These are phyloP conservation scores for Fusarium algeriense DNA, from an alignment of 2,329 filamentous ascomycete species.

Conservation along the genomic window DNA sequence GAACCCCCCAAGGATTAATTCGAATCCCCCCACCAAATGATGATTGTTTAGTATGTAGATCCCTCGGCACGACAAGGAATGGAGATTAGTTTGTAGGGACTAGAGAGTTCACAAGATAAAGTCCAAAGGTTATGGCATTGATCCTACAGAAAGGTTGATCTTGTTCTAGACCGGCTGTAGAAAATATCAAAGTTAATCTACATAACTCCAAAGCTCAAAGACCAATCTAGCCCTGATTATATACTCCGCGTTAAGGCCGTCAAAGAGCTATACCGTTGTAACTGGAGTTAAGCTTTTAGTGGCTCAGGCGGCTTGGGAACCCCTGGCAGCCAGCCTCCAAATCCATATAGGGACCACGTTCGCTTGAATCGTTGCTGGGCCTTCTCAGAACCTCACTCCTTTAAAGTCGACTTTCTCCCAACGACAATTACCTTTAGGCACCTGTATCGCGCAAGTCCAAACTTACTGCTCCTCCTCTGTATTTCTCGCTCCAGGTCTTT, in stretches of 20 bases:
- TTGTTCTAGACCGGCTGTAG: background rate
- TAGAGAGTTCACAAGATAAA: background rate
- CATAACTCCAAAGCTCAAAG: constrained; percentile 11
- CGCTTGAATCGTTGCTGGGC: constrained; percentile 21
- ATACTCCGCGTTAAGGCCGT: background rate
- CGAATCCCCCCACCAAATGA: constrained; percentile 16
- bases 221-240: background rate
- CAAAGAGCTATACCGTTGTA: background rate
- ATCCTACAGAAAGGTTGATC: background rate
- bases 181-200: constrained; percentile 2
- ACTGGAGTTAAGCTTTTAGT: constrained; percentile 34
- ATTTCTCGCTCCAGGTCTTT: constrained; percentile 4
- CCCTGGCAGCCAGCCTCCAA: constrained; percentile 33
- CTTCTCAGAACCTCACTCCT: constrained; percentile 29
- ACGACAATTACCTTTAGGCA: constrained; percentile 21
- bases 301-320: constrained; percentile 22
- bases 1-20: no score
- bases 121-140: background rate
- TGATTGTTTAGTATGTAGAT: constrained; percentile 10
- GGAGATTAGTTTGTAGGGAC: constrained; percentile 6
- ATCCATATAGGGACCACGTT: constrained; percentile 26
- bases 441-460: constrained; percentile 25
- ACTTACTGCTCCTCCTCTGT: background rate
- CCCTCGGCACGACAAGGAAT: constrained; percentile 17
- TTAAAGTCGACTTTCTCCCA: constrained; percentile 27